Base-by-base conservation (phyloP, 805 yeast genomes). In the Starmerella stigmatis region DNA sequence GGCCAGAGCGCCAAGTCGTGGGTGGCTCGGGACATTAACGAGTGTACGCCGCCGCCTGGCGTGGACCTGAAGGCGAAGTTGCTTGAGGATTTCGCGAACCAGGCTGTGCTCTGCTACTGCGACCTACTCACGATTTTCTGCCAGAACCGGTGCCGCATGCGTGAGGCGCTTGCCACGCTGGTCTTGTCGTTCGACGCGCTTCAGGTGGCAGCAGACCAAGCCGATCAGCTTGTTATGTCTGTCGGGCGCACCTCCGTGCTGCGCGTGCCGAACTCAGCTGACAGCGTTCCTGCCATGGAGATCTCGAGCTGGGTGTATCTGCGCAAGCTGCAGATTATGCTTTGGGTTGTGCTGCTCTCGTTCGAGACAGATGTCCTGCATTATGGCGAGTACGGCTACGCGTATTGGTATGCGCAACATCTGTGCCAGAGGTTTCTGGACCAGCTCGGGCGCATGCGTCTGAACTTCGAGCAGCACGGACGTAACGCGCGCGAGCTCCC, bases 131-230 rank as follows among this genome's bases (percentile, higher is more conserved):
- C 54, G 58, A 67, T 59, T 68, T 72, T 54, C 63, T 66, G 66
- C 57, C 80, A 79, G 60, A 89, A 89, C 56, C 78, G 86, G 28
- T 76, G 94, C 41, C 71, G 95, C 45, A 86, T 85, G 57, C 75
- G 96, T 51, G 95, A 85, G 59, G 74, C 81, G 50, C 64, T 80
- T 56, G 66, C 78, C 51, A 67, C 78, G 57, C 66, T 72, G 56
- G 57, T 77, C 45, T 56, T 72, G 37, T 52, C 71, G 3, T 84
- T 89, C 81, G 96, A 89, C 61, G 71, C 86, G 2, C 64, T 84
- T 26, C 96, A 89, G 57, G 92, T 82, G 9, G 71, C 72, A 32
- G 71, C 81, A 43, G 94, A 85, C 56, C 62, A 67, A 5, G 67
- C 78, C 29, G 96, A 86, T 58, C 52, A 69, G 13, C 68, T 66